Conservation (phyloP, 1,284 basidiomycete species). For the Moesziomyces parantarcticus region DNA sequence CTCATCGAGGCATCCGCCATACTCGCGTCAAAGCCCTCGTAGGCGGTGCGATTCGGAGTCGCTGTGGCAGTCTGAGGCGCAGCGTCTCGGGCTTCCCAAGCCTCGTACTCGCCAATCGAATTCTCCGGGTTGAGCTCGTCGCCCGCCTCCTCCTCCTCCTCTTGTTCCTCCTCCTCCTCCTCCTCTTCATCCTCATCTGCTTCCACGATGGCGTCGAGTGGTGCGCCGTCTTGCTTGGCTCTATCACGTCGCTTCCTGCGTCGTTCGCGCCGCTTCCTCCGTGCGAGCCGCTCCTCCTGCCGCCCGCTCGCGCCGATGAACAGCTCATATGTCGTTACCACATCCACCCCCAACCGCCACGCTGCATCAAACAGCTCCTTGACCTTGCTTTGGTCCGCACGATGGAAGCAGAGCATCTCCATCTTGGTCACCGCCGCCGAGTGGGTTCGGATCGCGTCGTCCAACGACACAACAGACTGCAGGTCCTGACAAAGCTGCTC, state of each 20-base stretch:
- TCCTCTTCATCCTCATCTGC: conserved; percentile 43
- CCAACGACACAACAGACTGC: conserved; percentile 22
- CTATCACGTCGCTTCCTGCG: conserved; percentile 31
- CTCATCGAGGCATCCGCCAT: conserved; percentile 33
- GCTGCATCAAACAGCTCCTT: conserved; percentile 26
- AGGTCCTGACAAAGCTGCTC: conserved; percentile 15
- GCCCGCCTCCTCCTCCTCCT: conserved; percentile 8
- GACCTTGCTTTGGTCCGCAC: conserved; percentile 22
- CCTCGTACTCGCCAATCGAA: not conserved
- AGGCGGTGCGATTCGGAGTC: not conserved
- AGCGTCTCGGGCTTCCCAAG: not conserved
- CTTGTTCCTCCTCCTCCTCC: conserved; percentile 25
- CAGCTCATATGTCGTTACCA: conserved; percentile 34
- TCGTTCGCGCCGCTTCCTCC: conserved; percentile 28
- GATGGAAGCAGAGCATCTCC: conserved; percentile 39
- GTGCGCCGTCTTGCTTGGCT: conserved; percentile 24
- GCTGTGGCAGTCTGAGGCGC: not conserved
- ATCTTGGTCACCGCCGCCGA: conserved; percentile 20
- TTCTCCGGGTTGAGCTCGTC: not conserved
- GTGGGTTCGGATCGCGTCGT: conserved; percentile 27
- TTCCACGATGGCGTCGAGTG: conserved; percentile 38
- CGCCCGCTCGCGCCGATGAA: conserved; percentile 29
- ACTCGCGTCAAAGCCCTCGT: conserved; percentile 7
- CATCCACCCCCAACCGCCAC: conserved; percentile 25
- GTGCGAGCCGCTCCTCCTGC: conserved; percentile 29